Evolutionary conservation across 116 monocot species (phyloP), one percentile per base, ranked within the genome.

Genomic region (Trichopus zeylanicus): DNA sequence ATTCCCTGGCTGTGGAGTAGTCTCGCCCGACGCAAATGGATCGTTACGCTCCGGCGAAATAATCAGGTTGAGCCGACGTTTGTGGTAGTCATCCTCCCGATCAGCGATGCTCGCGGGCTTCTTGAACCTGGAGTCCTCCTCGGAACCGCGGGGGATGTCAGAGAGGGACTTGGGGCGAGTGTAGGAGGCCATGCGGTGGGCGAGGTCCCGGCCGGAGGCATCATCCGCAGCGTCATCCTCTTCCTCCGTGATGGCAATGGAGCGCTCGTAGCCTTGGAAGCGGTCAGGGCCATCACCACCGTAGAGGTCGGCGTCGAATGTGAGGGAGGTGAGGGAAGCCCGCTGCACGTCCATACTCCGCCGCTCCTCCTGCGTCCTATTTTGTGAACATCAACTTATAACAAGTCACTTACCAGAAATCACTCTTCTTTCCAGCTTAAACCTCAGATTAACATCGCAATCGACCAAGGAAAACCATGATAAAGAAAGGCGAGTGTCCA

Each of bases 231-330:
- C 48, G 5, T 90, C 87, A 12, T 87, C 92, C 16, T 89, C 89
- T 0, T 89, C 89, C 63, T 97, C 97, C 38, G 53, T 77, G 54
- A 76, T 84, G 29, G 97, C 60, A 72, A 97, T 97, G 67, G 97
- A 97, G 26, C 62, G 72, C 46, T 61, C 84, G 67, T 97, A 97
- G 59, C 87, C 91, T 60, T 87, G 87, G 62, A 88, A 88, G 9
- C 82, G 82, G 55, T 93, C 70, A 48, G 58, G 56, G 18, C 75
- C 74, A 16, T 62, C 54, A n/a, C 68, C 87, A 49, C 82, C 91
- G 72, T 97, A 97, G 21, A 97, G 83, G 34, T 91, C 97, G 57
- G 83, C 38, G 56, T 97, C 97, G 66, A 80, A 97, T 62, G 91
- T 79, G 31, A 87, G 76, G 39, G 76, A 73, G 38, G 87, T 70